Evolutionary conservation across 345 rosid species (phyloP), one percentile per base, ranked within the genome.

Genomic region (Psidium guajava): DNA sequence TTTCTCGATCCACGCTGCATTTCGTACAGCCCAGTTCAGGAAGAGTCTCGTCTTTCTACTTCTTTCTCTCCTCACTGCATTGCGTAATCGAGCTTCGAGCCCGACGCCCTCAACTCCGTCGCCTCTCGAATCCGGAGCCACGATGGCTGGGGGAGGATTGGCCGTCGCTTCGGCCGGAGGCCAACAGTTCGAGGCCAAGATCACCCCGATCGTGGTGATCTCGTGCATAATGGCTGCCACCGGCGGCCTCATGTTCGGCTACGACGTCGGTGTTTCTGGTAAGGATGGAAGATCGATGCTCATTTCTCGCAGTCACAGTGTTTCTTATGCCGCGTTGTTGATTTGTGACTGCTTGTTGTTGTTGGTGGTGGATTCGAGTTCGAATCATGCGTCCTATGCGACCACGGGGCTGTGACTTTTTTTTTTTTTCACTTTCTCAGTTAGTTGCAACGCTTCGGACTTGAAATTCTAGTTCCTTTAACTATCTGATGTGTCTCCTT

Each of bases 241-340:
- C 13, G 99, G 99, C 0, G 99, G 99, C 6, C 98, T 97, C 90
- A 96, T 97, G 98, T 97, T 95, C 49, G 99, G 99, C 58, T 97
- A 97, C 82, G 99, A 95, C 83, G 93, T 95, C 64, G 98, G 99
- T 69, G 93, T 97, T 75, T 95, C 98, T 57, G 99, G 99, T 95
- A 91, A 73, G 56, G 77, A 69, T 20, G 77, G 11, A 69, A 42
- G 24, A 5, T 9, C 25, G 49, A 4, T 32, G 27, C 28, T 22
- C 25, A 12, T 84, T 36, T 6, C 58, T 84, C 50, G 5, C 49
- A 0, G 28, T 27, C 0, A 27, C 24, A 0, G 54, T 28, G n/a
- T 57, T 0, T 61, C 55, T 84, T 49, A 61, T 40, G 8, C 50
- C 1, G 11, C 50, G 28, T 61, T 13, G 84, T 24, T 6, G 15